Evolutionary conservation across 306 rosid genomes (phyloP), one percentile per base, ranked within the genome.

Genomic region (Sicyos edulis): DNA sequence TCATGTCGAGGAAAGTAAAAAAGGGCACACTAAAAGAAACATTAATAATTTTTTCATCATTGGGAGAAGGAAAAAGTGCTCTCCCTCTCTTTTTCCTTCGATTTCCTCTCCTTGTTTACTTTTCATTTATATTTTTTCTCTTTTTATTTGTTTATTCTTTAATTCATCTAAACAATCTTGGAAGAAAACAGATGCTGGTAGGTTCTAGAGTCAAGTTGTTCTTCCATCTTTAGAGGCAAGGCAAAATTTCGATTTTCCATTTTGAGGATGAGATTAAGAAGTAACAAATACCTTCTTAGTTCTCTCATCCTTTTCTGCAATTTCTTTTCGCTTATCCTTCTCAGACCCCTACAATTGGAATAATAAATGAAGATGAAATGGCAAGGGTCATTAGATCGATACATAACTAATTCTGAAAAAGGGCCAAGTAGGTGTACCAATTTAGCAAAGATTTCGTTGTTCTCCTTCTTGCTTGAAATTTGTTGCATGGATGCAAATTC

Each of bases 401-500:
- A 17, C 6, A 75, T 44, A 64, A 44, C 16, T 10, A 57, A 32
- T 34, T 53, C 0, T 40, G 13, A 4, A 51, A 34, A n/a, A 44
- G n/a, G 15, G 15, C 7, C 7, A 15, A 54, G 29, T 29, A 47
- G 13, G 29, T 75, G 81, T 72, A 91, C 99, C 97, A 93, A 80
- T 87, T 89, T 93, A 54, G 83, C 76, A 60, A 93, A 93, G 63
- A 91, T 74, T 2, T 93, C 99, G 70, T 82, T 21, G 67, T 85
- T 87, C 47, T 65, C 97, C 83, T 91, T 93, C 84, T 93, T 93
- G 96, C 77, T 85, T 73, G 99, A 93, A 47, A 93, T 80, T 76
- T 84, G 91, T 69, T 88, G 96, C 95, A 93, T 78, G 62, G 97
- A 77, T 73, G 84, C 95, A 87, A 93, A 93, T 59, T 70, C 97